These are phyloP conservation scores for Cyberlindnera mycetangii DNA, from an alignment of 805 yeast species.

Conservation along the genomic window DNA sequence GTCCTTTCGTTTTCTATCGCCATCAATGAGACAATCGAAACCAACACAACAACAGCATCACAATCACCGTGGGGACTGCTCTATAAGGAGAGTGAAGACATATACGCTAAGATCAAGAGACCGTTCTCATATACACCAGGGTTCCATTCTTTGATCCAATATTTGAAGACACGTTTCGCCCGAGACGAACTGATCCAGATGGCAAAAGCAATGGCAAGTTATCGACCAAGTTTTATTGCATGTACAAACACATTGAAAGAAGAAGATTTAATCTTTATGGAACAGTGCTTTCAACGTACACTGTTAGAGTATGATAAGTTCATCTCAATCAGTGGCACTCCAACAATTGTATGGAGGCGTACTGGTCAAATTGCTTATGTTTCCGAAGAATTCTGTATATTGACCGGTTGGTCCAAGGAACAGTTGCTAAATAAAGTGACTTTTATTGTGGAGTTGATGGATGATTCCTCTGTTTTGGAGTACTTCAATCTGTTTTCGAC, in stretches of 20 bases:
- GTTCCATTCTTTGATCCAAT: constrained; percentile 75
- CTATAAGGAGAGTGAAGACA: constrained; percentile 68
- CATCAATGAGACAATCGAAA: constrained; percentile 19
- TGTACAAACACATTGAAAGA: constrained; percentile 85
- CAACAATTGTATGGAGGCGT: constrained; percentile 92
- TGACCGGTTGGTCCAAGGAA: constrained; percentile 86
- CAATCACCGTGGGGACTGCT: constrained; percentile 36
- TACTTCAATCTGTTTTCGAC: constrained; percentile 83
- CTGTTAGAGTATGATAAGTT: constrained; percentile 84
- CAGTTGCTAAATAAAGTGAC: constrained; percentile 64
- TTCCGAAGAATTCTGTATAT: constrained; percentile 86
- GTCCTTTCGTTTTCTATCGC: constrained; percentile 29
- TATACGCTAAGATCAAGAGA: constrained; percentile 66
- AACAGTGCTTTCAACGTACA: constrained; percentile 93
- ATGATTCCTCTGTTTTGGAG: constrained; percentile 80
- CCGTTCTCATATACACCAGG: constrained; percentile 93
- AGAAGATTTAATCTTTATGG: constrained; percentile 91
- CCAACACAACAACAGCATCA: constrained; percentile 7
- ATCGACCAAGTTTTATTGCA: constrained; percentile 90
- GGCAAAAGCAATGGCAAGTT: constrained; percentile 86
- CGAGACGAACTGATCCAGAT: constrained; percentile 69
- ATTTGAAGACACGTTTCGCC: constrained; percentile 68
- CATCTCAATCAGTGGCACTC: constrained; percentile 84
- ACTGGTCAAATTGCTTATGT: constrained; percentile 95
- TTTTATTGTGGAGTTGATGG: constrained; percentile 78